Percentiles rank a stretch among this genome's conserved stretches.
Evolutionary conservation across 495 filamentous ascomycete species (phyloP).

Genomic region (Neurospora africana): DNA sequence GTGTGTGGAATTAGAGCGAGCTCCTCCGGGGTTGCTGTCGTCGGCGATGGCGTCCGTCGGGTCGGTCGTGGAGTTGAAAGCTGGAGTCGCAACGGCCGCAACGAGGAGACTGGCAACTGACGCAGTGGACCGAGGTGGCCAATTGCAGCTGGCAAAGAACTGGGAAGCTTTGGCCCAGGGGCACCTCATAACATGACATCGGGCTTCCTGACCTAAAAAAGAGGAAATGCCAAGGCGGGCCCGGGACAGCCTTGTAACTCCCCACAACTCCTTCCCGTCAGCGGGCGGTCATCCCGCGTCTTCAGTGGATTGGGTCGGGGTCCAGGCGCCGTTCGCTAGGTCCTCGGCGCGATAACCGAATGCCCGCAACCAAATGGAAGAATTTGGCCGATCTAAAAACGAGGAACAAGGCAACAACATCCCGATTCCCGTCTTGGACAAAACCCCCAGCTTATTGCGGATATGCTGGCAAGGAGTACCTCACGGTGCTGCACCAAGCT

Average conservation of each 20-base stretch:
- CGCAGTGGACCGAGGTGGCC: background rate
- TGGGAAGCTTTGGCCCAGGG: background rate
- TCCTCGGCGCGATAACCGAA: background rate
- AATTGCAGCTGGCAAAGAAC: background rate
- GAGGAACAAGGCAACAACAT: background rate
- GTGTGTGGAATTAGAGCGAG: constrained; percentile 16
- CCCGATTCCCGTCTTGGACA: background rate
- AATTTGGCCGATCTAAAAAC: background rate
- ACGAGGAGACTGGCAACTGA: background rate
- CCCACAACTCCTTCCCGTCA: background rate
- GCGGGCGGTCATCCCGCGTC: background rate
- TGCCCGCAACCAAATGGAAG: background rate
- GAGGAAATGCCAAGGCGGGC: background rate
- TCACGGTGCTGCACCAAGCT: constrained; percentile 23
- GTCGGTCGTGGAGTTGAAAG: background rate
- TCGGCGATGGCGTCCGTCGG: background rate
- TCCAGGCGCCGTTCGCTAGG: background rate
- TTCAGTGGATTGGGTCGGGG: background rate
- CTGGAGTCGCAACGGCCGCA: background rate
- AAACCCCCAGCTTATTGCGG: constrained; percentile 5
- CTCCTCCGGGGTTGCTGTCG: constrained; percentile 1
- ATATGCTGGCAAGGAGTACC: constrained; percentile 25
- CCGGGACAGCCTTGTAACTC: background rate
- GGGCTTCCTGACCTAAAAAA: background rate
- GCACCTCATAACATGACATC: too few relatives aligned